Evolutionary conservation across 495 filamentous ascomycete species (phyloP).

Genomic region (Xylaria venustula): DNA sequence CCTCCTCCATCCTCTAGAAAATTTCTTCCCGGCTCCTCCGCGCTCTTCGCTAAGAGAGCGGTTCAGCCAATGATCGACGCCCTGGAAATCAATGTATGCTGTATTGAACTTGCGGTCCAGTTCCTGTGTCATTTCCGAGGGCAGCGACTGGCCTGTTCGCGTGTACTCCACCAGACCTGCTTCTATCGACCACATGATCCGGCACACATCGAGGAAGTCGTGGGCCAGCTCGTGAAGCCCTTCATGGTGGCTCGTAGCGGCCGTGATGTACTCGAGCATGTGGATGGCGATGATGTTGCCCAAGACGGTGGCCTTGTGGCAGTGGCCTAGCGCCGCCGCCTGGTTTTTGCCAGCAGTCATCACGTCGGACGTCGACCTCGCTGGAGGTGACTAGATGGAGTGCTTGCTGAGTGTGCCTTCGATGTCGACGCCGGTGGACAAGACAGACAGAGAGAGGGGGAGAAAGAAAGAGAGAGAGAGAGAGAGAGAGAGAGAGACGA

Average conservation of each 20-base stretch:
- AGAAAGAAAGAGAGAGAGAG: no score
- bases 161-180: slow-evolving; percentile 45
- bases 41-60: slow-evolving; percentile 49
- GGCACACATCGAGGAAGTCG: slow-evolving; percentile 53
- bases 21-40: slow-evolving; percentile 45
- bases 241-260: slow-evolving; percentile 39
- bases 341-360: slow-evolving; percentile 5
- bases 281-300: slow-evolving; percentile 54
- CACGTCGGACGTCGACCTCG: neutral
- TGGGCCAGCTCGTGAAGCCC: slow-evolving; percentile 50
- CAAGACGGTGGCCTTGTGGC: slow-evolving; percentile 37
- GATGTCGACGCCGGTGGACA: neutral
- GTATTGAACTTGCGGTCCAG: slow-evolving; percentile 50
- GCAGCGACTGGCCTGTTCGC: slow-evolving; percentile 38
- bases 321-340: slow-evolving; percentile 18
- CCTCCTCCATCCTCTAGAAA: slow-evolving; percentile 51
- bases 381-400: neutral
- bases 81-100: slow-evolving; percentile 46
- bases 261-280: slow-evolving; percentile 56
- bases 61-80: slow-evolving; percentile 48
- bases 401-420: neutral
- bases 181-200: slow-evolving; percentile 51
- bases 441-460: no score
- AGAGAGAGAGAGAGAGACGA: no score
- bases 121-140: slow-evolving; percentile 46